Evolutionary conservation across 306 rosid genomes (phyloP), one percentile per base, ranked within the genome.

Genomic region (barrel medic (Medicago truncatula)): DNA sequence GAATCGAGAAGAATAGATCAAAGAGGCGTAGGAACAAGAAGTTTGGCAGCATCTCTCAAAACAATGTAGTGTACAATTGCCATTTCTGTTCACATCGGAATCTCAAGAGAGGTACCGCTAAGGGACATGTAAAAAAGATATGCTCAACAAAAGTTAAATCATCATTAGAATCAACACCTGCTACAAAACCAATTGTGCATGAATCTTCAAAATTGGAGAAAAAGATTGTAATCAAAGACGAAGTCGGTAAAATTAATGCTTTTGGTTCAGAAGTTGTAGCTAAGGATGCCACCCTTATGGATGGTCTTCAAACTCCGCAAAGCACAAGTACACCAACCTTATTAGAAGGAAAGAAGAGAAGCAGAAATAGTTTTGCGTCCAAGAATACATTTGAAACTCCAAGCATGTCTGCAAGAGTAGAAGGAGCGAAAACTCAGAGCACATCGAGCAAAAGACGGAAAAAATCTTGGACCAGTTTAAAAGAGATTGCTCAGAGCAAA

Each of bases 391-490:
- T 17, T 41, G 84, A 84, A 75, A 74, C 80, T 13, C 78, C 79
- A 47, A 76, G 41, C 76, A 46, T 53, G 53, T 66, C 83, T 40
- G 65, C 52, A 17, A 70, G 67, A 28, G 63, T 18, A 36, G 82
- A 80, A 15, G 83, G 43, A n/a, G 89, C 78, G 8, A 84, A 83
- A 70, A 46, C 80, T 15, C 71, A 2, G 13, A 61, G 84, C 81
- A 49, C 78, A 9, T 43, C 83, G 2, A 86, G 81, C 59, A 91
- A 86, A 85, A 74, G 92, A 54, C 78, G 90, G 52, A 82, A 75
- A 84, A 91, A 87, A 75, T 79, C 86, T 50, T 91, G 98, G 96
- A 86, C 91, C 14, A 86, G 94, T 83, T 91, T 93, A 81, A 93
- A 89, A 85, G 94, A 89, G 69, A 81, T 86, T 49, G 94, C 86